Evolutionary conservation across 2,329 filamentous ascomycete species (phyloP), one percentile per base, ranked within the genome.

Genomic region (Didymosphaeria variabile): DNA sequence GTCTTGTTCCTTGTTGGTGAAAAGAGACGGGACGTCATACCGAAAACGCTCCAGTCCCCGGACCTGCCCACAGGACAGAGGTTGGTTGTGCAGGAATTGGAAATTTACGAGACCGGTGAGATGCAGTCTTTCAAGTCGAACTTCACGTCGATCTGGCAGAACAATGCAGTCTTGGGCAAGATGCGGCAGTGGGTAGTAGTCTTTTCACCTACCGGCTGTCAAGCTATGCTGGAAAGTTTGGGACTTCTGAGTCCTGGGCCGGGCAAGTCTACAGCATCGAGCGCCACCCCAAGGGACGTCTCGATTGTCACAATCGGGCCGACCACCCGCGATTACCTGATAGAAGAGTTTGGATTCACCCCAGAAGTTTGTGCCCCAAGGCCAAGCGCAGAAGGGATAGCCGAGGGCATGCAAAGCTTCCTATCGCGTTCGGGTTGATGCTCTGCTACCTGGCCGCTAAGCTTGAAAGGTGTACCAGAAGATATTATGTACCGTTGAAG

Each of bases 1-100:
- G 77, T 98, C 5, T 81, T 98, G 0, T 99, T 98, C 76, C 85
- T 96, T 15, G 93, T 97, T 0, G 95, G 95, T 21, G 94, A 97
- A 75, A 91, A 94, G 74, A 87, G 93, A 57, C 84, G 95, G 47
- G 95, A 98, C 75, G 88, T 97, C 66, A 97, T 99, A 65, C 94
- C 95, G 1, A 91, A 87, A 69, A 92, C 87, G 1, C 81, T 98
- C 40, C 91, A 89, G 83, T 85, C 86, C 42, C 73, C 81, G 0
- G 69, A 74, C 0, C 79, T 93, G 9, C 77, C 84, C 0, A 65
- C 74, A 0, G 72, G 81, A 15, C 77, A 79, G 55, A 82, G 86
- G 52, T 90, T 95, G 23, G 78, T 77, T 8, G 90, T 98, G 1
- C 86, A 91, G 40, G 94, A 98, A 77, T 74, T 93, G 8, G 88